These are phyloP conservation scores for Colletotrichum gigasporum DNA, from an alignment of 2,329 filamentous ascomycete species.

Conservation along the genomic window DNA sequence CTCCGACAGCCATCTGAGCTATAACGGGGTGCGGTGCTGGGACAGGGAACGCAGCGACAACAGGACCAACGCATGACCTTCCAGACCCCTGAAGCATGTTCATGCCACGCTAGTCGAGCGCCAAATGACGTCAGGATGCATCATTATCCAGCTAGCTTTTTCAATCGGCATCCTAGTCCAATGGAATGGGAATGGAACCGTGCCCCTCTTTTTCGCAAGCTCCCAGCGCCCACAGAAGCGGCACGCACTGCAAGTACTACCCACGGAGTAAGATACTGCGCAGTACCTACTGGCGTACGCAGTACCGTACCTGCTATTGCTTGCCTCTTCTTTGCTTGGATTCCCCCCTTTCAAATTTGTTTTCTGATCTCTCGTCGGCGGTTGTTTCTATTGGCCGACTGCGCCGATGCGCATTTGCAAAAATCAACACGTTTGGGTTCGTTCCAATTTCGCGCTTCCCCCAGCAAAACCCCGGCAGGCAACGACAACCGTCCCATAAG, in stretches of 20 bases:
- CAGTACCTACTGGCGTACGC: background rate
- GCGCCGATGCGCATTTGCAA: background rate
- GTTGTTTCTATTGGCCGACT: too few species aligned
- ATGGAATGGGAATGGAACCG: background rate
- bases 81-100: conserved; percentile 21
- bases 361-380: too few species aligned
- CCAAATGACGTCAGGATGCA: conserved; percentile 19
- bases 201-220: background rate
- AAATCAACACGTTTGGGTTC: background rate
- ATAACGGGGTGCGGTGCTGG: background rate
- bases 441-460: background rate
- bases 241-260: too few species aligned
- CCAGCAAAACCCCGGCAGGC: background rate
- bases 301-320: background rate
- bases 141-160: conserved; percentile 2
- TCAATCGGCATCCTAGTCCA: background rate
- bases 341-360: background rate
- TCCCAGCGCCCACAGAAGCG: too few species aligned
- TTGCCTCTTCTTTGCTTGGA: background rate
- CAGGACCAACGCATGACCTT: conserved; percentile 20
- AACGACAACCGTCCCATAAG: background rate
- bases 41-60: background rate
- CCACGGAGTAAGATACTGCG: too few species aligned
- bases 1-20: conserved; percentile 8
- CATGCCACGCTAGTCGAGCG: conserved; percentile 1